Evolutionary conservation across 2,329 filamentous ascomycete genomes (phyloP), one percentile per base, ranked within the genome.

Genomic region (Penicillium sp.): DNA sequence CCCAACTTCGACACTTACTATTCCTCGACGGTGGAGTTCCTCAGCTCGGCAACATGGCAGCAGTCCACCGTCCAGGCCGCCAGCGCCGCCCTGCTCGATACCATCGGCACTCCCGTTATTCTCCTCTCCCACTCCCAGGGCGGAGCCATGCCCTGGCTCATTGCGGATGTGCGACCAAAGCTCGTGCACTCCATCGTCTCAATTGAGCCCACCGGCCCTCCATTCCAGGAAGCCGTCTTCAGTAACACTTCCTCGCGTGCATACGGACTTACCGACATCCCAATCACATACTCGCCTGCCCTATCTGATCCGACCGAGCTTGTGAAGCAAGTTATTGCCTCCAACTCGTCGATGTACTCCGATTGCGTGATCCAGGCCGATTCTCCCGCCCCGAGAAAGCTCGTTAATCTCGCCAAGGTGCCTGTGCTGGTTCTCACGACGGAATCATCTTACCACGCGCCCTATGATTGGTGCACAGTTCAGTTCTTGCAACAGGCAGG

Each of bases 391-490:
- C 69, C 74, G 11, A 76, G 77, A 24, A 68, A 77, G 58, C 69
- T 86, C 7, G 64, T 68, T 10, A 80, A 84, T 38, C 68, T 86
- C 11, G 62, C 69, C 3, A 70, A 74, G 9, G 71, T 84, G 5
- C 78, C 76, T 0, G 77, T 81, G 5, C 66, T 81, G 1, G 56
- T 85, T 13, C 55, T 83, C 27, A 84, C 81, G 0, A 73, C 71
- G 0, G 77, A 84, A 49, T 79, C 83, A 5, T 81, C 79, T 47
- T 77, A 75, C 22, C 83, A 86, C 61, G 69, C 71, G 3, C 65
- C 72, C 2, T 86, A 79, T 56, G 84, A 86, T 59, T 78, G 81
- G 67, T 82, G 80, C 27, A 83, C 79, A 0, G 76, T 80, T 1
- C 51, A 67, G 7, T 86, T 79, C 61, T 62, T 86, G 61, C 59